A percentile compares a stretch with the other conserved stretches of the same genome.
phyloP scores from a whole-genome alignment of 345 rosid genomes.

The Cochlearia excelsa region DNA sequence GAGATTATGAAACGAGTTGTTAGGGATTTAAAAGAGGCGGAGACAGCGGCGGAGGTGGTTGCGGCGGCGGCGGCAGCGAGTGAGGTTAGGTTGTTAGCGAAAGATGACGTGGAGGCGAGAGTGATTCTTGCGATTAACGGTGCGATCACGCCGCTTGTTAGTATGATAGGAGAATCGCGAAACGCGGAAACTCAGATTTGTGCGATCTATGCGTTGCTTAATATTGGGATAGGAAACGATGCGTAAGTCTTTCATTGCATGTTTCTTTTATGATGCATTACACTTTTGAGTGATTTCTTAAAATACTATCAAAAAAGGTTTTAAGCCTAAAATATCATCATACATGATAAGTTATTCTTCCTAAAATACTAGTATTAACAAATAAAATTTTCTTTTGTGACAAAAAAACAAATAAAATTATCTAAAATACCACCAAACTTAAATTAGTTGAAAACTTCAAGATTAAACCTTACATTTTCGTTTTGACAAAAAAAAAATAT shows the following conservation, averaged over 20 bases:
- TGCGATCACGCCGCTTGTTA: constrained; percentile 84
- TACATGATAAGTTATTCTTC: no score
- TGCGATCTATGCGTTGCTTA: constrained; percentile 78
- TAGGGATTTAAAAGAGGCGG: constrained; percentile 48
- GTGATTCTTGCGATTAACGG: constrained; percentile 77
- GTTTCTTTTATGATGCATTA: constrained; percentile 3
- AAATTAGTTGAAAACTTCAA: no score
- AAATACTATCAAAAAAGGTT: no score
- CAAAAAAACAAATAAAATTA: no score
- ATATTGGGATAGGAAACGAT: constrained; percentile 88
- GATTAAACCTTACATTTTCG: no score
- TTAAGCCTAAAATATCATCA: no score
- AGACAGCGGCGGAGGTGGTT: constrained; percentile 18
- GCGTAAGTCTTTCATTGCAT: constrained; percentile 49
- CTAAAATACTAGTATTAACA: no score
- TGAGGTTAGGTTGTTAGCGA: constrained; percentile 57
- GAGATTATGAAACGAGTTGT: constrained; percentile 63
- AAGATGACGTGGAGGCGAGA: constrained; percentile 66
- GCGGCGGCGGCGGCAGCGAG: constrained; percentile 48
- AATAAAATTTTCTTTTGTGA: no score
- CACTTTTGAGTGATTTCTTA: no score
- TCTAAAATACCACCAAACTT: no score
- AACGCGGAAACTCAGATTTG: constrained; percentile 48
- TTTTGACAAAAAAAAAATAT: no score
- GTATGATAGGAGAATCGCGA: constrained; percentile 55